Evolutionary conservation across 1,139 yeast genomes (phyloP).

Genomic region (Candida smagusa): DNA sequence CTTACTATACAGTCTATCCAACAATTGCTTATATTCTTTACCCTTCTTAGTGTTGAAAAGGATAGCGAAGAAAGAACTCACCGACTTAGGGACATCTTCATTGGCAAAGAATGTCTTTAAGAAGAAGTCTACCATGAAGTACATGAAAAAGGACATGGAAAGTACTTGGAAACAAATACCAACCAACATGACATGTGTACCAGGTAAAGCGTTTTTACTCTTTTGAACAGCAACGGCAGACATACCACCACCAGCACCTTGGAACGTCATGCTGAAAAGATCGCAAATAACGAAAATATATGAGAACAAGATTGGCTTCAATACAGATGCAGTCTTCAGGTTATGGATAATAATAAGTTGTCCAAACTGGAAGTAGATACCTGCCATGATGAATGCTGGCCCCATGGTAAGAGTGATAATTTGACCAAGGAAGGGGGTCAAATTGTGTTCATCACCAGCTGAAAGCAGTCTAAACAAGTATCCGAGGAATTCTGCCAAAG

Average conservation of each 20-base stretch:
- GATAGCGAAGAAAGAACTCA: slow-evolving; percentile 13
- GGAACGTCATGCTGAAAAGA: slow-evolving; percentile 28
- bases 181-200: slow-evolving; percentile 36
- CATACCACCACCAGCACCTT: slow-evolving; percentile 37
- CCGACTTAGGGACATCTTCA: slow-evolving; percentile 1
- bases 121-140: slow-evolving; percentile 26
- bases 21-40: slow-evolving; percentile 11
- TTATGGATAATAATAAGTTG: slow-evolving; percentile 27
- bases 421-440: slow-evolving; percentile 27
- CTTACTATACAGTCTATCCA: slow-evolving; percentile 18
- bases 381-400: slow-evolving; percentile 75
- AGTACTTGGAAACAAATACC: slow-evolving; percentile 39
- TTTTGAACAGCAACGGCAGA: slow-evolving; percentile 25
- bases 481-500: slow-evolving; percentile 22
- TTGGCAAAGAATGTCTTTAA: slow-evolving; percentile 20
- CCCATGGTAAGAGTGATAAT: slow-evolving; percentile 35
- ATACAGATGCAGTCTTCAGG: slow-evolving; percentile 23
- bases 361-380: slow-evolving; percentile 63
- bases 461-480: slow-evolving; percentile 19
- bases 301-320: slow-evolving; percentile 34
- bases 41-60: slow-evolving; percentile 25
- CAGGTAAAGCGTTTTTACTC: slow-evolving; percentile 17
- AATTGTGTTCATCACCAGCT: slow-evolving; percentile 15
- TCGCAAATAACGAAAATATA: slow-evolving; percentile 36
- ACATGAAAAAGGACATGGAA: slow-evolving; percentile 33